Percentiles rank a stretch among this genome's conserved stretches.
phyloP scores from a whole-genome alignment of 495 filamentous ascomycete genomes.

The Aspergillus bridgeri region DNA sequence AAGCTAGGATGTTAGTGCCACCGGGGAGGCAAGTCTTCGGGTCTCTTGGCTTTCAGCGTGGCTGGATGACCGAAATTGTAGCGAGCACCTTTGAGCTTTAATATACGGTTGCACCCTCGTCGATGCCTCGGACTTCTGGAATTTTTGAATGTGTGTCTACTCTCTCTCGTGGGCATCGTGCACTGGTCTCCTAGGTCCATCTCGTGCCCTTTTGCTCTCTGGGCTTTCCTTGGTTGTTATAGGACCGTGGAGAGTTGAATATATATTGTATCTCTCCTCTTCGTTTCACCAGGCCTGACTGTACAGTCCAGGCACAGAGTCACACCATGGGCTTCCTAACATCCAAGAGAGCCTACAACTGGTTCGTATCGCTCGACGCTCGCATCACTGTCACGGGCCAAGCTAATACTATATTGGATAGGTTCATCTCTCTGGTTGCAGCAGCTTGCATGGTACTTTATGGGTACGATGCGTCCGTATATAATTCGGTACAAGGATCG shows the following conservation, averaged over 20 bases:
- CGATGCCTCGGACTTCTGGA: background rate
- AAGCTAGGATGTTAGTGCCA: constrained; percentile 20
- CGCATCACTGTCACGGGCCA: background rate
- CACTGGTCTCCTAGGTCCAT: background rate
- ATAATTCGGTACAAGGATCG: constrained; percentile 59
- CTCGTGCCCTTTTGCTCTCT: constrained; percentile 10
- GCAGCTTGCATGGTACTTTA: constrained; percentile 67
- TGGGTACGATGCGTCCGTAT: constrained; percentile 65
- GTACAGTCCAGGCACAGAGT: background rate
- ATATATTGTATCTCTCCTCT: background rate
- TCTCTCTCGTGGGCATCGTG: background rate
- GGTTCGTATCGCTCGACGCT: constrained; percentile 22
- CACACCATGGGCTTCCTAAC: background rate
- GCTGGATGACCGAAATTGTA: constrained; percentile 9
- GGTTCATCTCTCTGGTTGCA: constrained; percentile 60
- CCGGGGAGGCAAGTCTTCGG: constrained; percentile 11
- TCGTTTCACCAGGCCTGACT: background rate
- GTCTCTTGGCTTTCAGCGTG: constrained; percentile 13
- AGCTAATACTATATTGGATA: constrained; percentile 14
- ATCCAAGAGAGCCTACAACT: constrained; percentile 40
- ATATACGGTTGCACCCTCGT: constrained; percentile 7
- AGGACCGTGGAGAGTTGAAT: background rate
- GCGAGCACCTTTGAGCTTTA: constrained; percentile 8
- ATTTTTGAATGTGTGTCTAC: background rate
- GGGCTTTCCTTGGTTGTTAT: background rate